phyloP scores from a whole-genome alignment of 1,139 yeast species.

The Yamadazyma atlantica region DNA sequence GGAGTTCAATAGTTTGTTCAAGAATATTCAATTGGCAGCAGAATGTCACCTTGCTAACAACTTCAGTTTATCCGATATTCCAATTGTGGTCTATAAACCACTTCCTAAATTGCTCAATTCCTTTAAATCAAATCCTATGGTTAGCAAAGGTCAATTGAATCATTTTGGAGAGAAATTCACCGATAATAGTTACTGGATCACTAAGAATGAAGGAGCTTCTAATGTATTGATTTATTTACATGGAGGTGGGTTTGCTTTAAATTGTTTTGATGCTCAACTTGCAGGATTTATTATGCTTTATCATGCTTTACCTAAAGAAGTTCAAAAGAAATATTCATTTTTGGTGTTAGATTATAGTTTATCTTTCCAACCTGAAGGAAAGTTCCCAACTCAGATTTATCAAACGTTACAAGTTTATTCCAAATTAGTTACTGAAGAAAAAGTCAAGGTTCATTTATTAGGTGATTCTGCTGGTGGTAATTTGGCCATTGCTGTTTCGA shows the following conservation, averaged over 20 bases:
- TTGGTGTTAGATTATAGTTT: conserved; percentile 40
- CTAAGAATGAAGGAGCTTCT: conserved; percentile 17
- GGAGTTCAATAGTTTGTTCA: conserved; percentile 29
- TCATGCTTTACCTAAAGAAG: conserved; percentile 21
- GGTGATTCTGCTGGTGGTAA: conserved; percentile 55
- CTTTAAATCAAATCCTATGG: conserved; percentile 16
- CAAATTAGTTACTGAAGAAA: conserved; percentile 27
- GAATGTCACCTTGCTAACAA: conserved; percentile 27
- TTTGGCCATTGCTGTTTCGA: conserved; percentile 31
- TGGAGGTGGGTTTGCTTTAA: conserved; percentile 44
- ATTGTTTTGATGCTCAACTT: conserved; percentile 28
- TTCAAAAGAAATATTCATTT: conserved; percentile 21
- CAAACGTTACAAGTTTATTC: conserved; percentile 32
- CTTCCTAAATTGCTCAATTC: conserved; percentile 11
- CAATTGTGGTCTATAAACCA: conserved; percentile 13
- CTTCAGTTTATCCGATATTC: conserved; percentile 14
- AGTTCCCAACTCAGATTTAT: conserved; percentile 41
- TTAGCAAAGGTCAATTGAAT: conserved; percentile 13
- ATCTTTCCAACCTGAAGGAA: conserved; percentile 22
- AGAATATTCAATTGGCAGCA: conserved; percentile 29
- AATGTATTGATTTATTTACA: conserved; percentile 25
- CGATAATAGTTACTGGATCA: conserved; percentile 30
- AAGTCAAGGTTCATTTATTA: conserved; percentile 30
- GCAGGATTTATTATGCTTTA: conserved; percentile 24
- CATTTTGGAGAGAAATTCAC: conserved; percentile 28